Conservation (phyloP, 192 early-diverging fungal species). For the Backusella tarrabulga region DNA sequence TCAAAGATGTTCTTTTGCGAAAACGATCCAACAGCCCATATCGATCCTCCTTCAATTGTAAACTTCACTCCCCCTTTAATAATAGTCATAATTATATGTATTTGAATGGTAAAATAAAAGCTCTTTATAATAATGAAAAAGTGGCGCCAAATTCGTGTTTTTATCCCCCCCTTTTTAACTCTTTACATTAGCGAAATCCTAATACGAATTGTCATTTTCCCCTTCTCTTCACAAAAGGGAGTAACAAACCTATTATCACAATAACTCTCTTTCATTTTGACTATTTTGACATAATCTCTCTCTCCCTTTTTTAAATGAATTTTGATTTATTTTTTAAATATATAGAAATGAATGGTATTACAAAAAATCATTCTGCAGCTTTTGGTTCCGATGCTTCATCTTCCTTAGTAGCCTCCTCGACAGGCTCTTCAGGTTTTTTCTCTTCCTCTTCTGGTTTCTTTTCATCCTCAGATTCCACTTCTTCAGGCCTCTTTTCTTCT, state of each 20-base stretch:
- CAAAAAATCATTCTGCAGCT: too few species aligned
- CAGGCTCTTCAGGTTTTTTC: not conserved
- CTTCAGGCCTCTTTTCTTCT: not conserved
- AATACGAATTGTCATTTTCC: not conserved
- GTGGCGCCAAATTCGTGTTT: not conserved
- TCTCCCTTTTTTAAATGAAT: not conserved
- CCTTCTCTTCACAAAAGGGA: not conserved
- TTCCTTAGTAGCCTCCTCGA: too few species aligned
- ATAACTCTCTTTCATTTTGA: not conserved
- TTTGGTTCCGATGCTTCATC: too few species aligned
- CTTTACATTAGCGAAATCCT: not conserved
- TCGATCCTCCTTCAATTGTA: too few species aligned
- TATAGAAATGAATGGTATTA: not conserved
- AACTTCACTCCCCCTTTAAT: not conserved
- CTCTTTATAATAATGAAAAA: too few species aligned
- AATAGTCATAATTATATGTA: not conserved
- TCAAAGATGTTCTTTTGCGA: too few species aligned
- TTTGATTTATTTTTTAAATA: not conserved
- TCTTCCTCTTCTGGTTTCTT: not conserved
- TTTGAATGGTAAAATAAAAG: not conserved
- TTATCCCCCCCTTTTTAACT: not conserved
- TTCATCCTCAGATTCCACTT: not conserved
- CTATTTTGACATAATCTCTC: not conserved
- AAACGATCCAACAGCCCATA: too few species aligned
- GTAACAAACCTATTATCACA: not conserved